A percentile compares a stretch with the other conserved stretches of the same genome.
Evolutionary conservation across 352 stramenopile species (phyloP).

Genomic region (Globisporangium apiculatum): DNA sequence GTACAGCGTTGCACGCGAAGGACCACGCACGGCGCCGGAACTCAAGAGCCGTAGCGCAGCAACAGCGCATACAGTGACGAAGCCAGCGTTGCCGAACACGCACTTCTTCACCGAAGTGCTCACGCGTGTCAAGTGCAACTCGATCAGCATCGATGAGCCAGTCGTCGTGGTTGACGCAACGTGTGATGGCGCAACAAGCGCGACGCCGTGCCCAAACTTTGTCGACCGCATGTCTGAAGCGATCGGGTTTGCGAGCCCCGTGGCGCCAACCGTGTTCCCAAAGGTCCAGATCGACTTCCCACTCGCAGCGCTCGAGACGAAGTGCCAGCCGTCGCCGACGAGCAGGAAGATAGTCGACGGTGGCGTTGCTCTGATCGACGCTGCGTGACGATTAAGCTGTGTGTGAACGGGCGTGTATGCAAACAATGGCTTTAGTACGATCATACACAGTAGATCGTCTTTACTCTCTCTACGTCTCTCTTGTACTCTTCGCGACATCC

Average conservation of each 20-base stretch:
- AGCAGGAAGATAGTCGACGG: too few species aligned
- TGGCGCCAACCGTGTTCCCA: conserved; percentile 10
- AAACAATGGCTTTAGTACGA: too few species aligned
- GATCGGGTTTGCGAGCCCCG: conserved; percentile 4
- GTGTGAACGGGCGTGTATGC: too few species aligned
- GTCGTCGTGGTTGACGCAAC: conserved; percentile 2
- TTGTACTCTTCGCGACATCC: too few species aligned
- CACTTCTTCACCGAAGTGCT: conserved; percentile 30
- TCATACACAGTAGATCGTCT: too few species aligned
- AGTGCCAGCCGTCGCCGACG: too few species aligned
- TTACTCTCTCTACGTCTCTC: too few species aligned
- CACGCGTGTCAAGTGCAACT: conserved; percentile 20
- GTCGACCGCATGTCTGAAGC: conserved; percentile 1
- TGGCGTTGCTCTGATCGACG: too few species aligned
- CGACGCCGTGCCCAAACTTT: conserved; percentile 8
- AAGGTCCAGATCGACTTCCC: conserved; percentile 3
- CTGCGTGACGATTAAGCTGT: too few species aligned
- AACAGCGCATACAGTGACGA: neutral
- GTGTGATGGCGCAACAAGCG: neutral
- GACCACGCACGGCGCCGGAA: conserved; percentile 1
- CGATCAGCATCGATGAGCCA: conserved; percentile 12
- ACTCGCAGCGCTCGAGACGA: neutral
- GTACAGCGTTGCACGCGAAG: neutral
- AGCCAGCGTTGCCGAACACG: conserved; percentile 3
- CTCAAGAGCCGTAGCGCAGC: conserved; percentile 2